Percentiles rank a stretch among this genome's conserved stretches.
Evolutionary conservation across 2,329 filamentous ascomycete species (phyloP).

Genomic region (Penicillium thymicola): DNA sequence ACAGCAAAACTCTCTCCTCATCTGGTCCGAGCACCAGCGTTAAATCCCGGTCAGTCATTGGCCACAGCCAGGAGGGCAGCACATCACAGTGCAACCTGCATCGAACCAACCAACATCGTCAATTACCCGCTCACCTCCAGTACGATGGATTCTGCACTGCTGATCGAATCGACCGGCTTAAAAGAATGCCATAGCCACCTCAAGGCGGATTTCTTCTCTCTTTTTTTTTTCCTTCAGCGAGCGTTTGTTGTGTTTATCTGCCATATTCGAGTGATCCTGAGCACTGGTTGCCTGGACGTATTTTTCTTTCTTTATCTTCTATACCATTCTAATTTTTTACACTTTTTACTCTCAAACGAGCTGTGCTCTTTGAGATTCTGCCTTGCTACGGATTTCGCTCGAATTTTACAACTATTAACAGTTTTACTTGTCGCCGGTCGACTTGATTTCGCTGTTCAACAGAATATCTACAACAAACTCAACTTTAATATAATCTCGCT

Average conservation of each 20-base stretch:
- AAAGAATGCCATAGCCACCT: slow-evolving; percentile 22
- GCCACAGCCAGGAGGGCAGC: background rate
- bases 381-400: slow-evolving; percentile 26
- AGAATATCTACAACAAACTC: slow-evolving; percentile 27
- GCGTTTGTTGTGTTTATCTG: slow-evolving; percentile 45
- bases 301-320: slow-evolving; percentile 46
- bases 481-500: slow-evolving; percentile 29
- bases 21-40: slow-evolving; percentile 2
- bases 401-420: slow-evolving; percentile 25
- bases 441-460: slow-evolving; percentile 28
- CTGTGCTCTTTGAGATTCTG: slow-evolving; percentile 22
- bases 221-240: slow-evolving; percentile 61
- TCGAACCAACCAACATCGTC: slow-evolving; percentile 7
- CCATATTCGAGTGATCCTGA: slow-evolving; percentile 45
- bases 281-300: slow-evolving; percentile 47
- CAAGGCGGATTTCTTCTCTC: slow-evolving; percentile 30
- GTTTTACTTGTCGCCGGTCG: slow-evolving; percentile 33
- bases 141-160: slow-evolving; percentile 9
- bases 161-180: slow-evolving; percentile 22
- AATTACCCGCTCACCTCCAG: slow-evolving; percentile 10
- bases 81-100: slow-evolving; percentile 5
- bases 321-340: slow-evolving; percentile 33
- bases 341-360: slow-evolving; percentile 13
- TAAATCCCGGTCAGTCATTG: background rate
- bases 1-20: slow-evolving; percentile 2